Evolutionary conservation across 768 basidiomycete species (phyloP), one percentile per base, ranked within the genome.

Genomic region (Mrakia gelida): DNA sequence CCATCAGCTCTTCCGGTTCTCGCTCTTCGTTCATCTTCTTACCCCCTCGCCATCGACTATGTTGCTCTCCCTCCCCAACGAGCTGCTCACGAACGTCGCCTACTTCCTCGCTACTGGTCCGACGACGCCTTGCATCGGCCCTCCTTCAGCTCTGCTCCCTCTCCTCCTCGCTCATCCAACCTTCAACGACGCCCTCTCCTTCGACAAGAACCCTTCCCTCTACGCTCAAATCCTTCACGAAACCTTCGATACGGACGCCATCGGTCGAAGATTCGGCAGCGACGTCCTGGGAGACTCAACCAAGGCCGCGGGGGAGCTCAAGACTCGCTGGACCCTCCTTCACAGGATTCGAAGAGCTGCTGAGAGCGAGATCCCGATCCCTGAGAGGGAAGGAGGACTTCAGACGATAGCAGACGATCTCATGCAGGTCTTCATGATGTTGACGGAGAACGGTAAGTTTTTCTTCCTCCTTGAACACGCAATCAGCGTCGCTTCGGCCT

Each of bases 401-500:
- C 43, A 62, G 34, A 26, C 6, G 41, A 41, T 54, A 13, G 56
- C 43, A 32, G 54, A 68, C 9, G 71, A 49, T 16, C 61, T 78
- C 59, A 49, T 73, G 61, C 34, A 72, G 6, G 65, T 67, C 16
- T 78, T 49, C 45, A n/a, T 78, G 18, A 21, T 78, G 15, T 63
- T 78, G 11, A 78, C 73, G 0, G 77, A 78, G 73, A 78, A 78
- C 52, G 77, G 77, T 78, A 26, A 62, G 77, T 62, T 45, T 54
- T 18, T 56, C 26, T 38, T 23, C 23, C 21, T 34, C 26, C 6
- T 28, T 23, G 16, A 49, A 9, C 18, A 21, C 15, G 15, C 49
- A 16, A 52, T 16, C 28, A 13, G 15, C 34, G 28, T 21, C 8
- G 3, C 32, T 38, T 41, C 65, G 32, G 32, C 65, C 65, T 67